Evolutionary conservation across 2,329 filamentous ascomycete genomes (phyloP), one percentile per base, ranked within the genome.

Genomic region (Cryphonectria naterciae): DNA sequence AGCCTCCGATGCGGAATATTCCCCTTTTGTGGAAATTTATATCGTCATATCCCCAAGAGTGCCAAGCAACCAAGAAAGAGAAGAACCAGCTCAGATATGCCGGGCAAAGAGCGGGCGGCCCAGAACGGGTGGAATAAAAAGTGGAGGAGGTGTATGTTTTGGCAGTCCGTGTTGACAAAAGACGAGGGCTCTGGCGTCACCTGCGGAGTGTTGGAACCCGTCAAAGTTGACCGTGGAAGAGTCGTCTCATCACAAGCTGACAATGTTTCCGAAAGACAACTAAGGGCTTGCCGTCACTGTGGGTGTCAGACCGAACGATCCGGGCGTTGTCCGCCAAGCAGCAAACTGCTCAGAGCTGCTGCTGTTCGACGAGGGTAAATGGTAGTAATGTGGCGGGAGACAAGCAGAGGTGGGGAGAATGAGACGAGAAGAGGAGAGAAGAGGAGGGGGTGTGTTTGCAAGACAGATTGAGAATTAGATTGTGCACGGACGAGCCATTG

Each of bases 51-150:
- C 54, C 54, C 32, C 25, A 6, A 58, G 15, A 19, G 25, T 19
- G 15, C 25, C 67, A 65, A 63, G 56, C 69, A 67, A 58, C 68
- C 43, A 70, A 61, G 52, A 60, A 43, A 65, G 7, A 61, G 63
- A 68, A 28, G 25, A 60, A 68, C 49, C 56, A 61, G 64, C 41
- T 69, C 54, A 69, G 68, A 56, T 63, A 66, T 67, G 65, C 61
- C 63, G 61, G 58, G 49, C 10, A n/a, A 32, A 32, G 67, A 64
- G 63, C 68, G 65, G 65, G 22, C 46, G 17, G 65, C 62, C 63
- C 65, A 46, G 58, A 64, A 32, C 46, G 58, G 52, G 54, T 37
- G 58, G 37, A 49, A 70, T 65, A 60, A 46, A 54, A 54, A 70
- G 65, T 41, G 54, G 61, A 49, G 56, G 22, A 46, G n/a, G 32